A percentile compares a stretch with the other conserved stretches of the same genome.
Evolutionary conservation across 345 rosid species (phyloP).

Genomic region (Durio zibethinus): DNA sequence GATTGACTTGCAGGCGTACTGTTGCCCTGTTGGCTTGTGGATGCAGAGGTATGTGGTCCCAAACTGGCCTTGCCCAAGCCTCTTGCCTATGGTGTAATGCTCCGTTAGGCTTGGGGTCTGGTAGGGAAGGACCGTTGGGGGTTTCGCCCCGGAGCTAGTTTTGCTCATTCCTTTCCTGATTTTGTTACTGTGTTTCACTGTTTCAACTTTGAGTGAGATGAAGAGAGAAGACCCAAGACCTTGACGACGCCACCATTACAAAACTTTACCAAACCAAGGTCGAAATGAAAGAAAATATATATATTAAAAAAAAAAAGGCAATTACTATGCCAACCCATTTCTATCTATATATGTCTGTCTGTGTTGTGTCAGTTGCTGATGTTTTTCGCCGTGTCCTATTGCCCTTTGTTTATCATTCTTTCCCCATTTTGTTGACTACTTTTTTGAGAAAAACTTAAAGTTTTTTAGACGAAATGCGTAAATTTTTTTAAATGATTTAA

Average conservation of each 20-base stretch:
- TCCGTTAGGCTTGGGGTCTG: slow-evolving; percentile 24
- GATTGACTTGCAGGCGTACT: slow-evolving; percentile 76
- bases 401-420: not conserved
- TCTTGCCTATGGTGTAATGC: slow-evolving; percentile 43
- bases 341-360: not conserved
- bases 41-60: slow-evolving; percentile 71
- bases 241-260: not conserved
- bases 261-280: not conserved
- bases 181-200: not conserved
- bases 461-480: too few species aligned
- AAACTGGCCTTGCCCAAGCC: slow-evolving; percentile 77
- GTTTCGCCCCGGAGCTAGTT: slow-evolving; percentile 4
- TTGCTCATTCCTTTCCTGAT: not conserved
- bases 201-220: not conserved
- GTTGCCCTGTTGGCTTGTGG: slow-evolving; percentile 40
- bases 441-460: too few species aligned
- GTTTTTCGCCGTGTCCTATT: not conserved
- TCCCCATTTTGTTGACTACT: too few species aligned
- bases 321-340: not conserved
- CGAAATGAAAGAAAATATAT: not conserved
- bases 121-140: slow-evolving; percentile 18
- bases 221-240: not conserved
- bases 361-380: not conserved
- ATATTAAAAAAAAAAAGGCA: not conserved
- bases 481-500: too few species aligned